Evolutionary conservation across 2,329 filamentous ascomycete species (phyloP).

Genomic region (Mariannaea sp.): DNA sequence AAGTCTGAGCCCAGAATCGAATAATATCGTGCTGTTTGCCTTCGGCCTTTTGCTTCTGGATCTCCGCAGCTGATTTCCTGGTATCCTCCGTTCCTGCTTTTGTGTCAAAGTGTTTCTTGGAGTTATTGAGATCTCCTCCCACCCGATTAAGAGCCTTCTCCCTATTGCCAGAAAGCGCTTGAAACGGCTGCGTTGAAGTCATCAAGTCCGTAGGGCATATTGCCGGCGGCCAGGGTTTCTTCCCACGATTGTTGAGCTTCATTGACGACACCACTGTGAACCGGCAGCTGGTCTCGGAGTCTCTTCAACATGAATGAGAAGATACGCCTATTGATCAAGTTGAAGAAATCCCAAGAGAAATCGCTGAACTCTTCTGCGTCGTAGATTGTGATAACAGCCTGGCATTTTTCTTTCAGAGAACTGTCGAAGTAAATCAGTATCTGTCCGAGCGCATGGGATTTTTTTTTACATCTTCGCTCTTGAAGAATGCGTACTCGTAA

Average conservation of each 20-base stretch:
- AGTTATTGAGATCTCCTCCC: background rate
- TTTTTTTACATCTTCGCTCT: constrained; percentile 20
- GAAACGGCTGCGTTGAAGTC: constrained; percentile 10
- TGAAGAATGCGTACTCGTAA: constrained; percentile 20
- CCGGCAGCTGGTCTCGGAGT: background rate
- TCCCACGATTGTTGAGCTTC: constrained; percentile 1
- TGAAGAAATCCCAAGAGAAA: constrained; percentile 41
- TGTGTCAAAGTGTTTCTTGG: background rate
- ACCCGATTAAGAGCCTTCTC: background rate
- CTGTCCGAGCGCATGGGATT: background rate
- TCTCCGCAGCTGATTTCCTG: constrained; percentile 40
- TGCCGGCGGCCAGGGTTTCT: background rate
- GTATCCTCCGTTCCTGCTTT: constrained; percentile 45
- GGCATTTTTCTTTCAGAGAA: too few species aligned
- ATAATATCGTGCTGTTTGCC: constrained; percentile 40
- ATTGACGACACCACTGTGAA: constrained; percentile 12
- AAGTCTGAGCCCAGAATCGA: constrained; percentile 51
- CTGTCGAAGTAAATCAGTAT: constrained; percentile 6
- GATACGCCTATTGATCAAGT: constrained; percentile 42
- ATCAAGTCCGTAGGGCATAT: background rate
- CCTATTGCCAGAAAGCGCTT: too few species aligned
- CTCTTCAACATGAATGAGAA: constrained; percentile 30
- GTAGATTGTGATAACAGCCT: too few species aligned
- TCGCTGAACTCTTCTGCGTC: too few species aligned
- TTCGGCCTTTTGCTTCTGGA: constrained; percentile 42